Evolutionary conservation across 352 stramenopile genomes (phyloP).

Genomic region (Phytophthora pisi): DNA sequence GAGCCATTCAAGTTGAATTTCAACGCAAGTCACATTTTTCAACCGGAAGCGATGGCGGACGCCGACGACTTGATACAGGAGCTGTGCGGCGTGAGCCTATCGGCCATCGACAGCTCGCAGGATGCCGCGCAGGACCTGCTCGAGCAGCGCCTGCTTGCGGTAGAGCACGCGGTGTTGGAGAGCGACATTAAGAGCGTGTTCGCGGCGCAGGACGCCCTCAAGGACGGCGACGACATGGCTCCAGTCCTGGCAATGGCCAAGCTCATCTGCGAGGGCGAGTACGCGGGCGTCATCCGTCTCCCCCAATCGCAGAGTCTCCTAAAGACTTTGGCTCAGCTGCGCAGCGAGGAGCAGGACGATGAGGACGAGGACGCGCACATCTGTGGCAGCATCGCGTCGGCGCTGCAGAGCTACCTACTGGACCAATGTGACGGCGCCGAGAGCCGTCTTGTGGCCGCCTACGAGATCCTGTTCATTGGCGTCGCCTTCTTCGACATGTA

Average conservation of each 20-base stretch:
- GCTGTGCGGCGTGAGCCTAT: slow-evolving; percentile 59
- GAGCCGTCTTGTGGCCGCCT: slow-evolving; percentile 46
- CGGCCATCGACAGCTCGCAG: slow-evolving; percentile 40
- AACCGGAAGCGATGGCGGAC: slow-evolving; percentile 48
- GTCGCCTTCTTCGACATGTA: slow-evolving; percentile 79
- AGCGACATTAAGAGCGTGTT: slow-evolving; percentile 42
- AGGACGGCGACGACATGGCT: slow-evolving; percentile 19
- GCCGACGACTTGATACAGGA: slow-evolving; percentile 68
- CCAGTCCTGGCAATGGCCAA: slow-evolving; percentile 53
- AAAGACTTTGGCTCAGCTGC: slow-evolving; percentile 14
- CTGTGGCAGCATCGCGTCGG: slow-evolving; percentile 45
- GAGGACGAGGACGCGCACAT: slow-evolving; percentile 49
- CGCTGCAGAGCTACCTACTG: slow-evolving; percentile 53
- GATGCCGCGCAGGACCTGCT: slow-evolving; percentile 48
- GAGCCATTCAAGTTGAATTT: neutral
- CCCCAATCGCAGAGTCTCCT: slow-evolving; percentile 42
- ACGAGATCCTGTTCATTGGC: slow-evolving; percentile 66
- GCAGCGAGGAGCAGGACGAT: slow-evolving; percentile 19
- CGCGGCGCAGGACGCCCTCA: slow-evolving; percentile 17
- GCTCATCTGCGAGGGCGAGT: slow-evolving; percentile 64
- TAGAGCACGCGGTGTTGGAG: slow-evolving; percentile 68
- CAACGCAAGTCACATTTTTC: slow-evolving; percentile 6
- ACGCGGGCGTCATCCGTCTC: slow-evolving; percentile 62
- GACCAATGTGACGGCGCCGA: slow-evolving; percentile 31
- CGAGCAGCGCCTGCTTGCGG: slow-evolving; percentile 39